phyloP scores from a whole-genome alignment of 176 grass and related monocot genomes.

The Aechmea fasciata region DNA sequence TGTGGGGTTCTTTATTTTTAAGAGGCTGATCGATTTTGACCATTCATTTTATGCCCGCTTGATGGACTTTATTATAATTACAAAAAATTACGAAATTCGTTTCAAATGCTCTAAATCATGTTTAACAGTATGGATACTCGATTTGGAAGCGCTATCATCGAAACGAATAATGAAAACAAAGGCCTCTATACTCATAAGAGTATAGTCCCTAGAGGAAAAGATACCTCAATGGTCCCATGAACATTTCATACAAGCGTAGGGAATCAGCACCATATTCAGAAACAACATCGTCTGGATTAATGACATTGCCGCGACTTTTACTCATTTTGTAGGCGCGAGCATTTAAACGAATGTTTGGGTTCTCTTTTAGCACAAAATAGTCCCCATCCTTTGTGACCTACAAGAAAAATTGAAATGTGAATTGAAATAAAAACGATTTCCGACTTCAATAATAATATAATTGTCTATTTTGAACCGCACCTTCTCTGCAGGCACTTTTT shows the following conservation, averaged over 20 bases:
- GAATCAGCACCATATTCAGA: conserved; percentile 94
- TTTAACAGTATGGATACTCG: too few species aligned
- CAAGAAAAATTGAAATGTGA: conserved; percentile 11
- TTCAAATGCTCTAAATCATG: too few species aligned
- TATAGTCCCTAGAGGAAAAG: background rate
- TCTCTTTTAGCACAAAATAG: conserved; percentile 79
- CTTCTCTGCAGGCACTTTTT: conserved; percentile 75
- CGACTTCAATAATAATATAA: conserved; percentile 1
- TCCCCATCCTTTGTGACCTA: conserved; percentile 87
- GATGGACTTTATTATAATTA: too few species aligned
- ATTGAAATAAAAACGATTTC: background rate
- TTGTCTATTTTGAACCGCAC: conserved; percentile 25
- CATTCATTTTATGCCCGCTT: too few species aligned
- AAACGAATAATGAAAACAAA: too few species aligned
- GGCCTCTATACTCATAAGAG: too few species aligned
- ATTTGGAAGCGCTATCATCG: too few species aligned
- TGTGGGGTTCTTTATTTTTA: too few species aligned
- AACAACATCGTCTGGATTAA: conserved; percentile 97
- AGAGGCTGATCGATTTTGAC: too few species aligned
- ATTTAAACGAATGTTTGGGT: conserved; percentile 54
- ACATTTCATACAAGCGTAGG: conserved; percentile 98
- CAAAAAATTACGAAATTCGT: too few species aligned
- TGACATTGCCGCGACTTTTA: conserved; percentile 97
- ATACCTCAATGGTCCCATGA: conserved; percentile 98
- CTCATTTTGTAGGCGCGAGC: conserved; percentile 94